Base-by-base conservation (phyloP, 768 basidiomycete species). In the Phallus indusiatus region DNA sequence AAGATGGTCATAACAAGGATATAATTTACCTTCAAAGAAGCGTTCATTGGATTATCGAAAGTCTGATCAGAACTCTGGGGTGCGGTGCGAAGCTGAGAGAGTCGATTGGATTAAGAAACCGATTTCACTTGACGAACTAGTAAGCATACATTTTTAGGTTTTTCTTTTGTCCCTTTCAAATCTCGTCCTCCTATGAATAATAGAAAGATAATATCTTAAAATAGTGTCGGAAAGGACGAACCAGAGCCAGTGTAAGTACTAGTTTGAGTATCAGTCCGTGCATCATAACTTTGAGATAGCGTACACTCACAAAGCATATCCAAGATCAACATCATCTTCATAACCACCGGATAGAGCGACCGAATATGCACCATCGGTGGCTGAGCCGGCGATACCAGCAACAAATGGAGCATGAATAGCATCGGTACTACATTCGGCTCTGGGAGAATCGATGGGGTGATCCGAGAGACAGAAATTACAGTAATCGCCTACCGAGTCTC, bases 311-410 rank as follows among this genome's bases (percentile, higher is more conserved):
- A 92, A 92, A 12, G 78, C 86, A 62, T 90, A 85, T 56, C 90
- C 90, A 16, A 83, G 68, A 62, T 93, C 90, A 17, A 92, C 79
- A 64, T 92, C 90, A 56, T 92, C 90, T 34, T 88, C 86, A 59
- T 93, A 93, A 1, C 90, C 93, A 11, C 94, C 94, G 46, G 89
- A 92, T 2, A 95, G 79, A 1, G 88, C 92, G 14, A 96, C 80
- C 47, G 89, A 92, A 63, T 86, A 89, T 1, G 90, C 88, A 1
- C 94, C 93, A 1, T 63, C 64, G 5, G 84, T 61, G 0, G 72
- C 72, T 2, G 85, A 77, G 33, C 79, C 80, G 9, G 84, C 76
- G 48, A 96, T 94, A 0, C 94, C 94, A 36, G 81, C 87, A 6
- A 95, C 92, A 75, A 81, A 83, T 0, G 92, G 91, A 1, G 90